A percentile compares a stretch with the other conserved stretches of the same genome.
Conservation (phyloP, 2,329 filamentous ascomycete species). For the Coniochaeta prunicola region DNA sequence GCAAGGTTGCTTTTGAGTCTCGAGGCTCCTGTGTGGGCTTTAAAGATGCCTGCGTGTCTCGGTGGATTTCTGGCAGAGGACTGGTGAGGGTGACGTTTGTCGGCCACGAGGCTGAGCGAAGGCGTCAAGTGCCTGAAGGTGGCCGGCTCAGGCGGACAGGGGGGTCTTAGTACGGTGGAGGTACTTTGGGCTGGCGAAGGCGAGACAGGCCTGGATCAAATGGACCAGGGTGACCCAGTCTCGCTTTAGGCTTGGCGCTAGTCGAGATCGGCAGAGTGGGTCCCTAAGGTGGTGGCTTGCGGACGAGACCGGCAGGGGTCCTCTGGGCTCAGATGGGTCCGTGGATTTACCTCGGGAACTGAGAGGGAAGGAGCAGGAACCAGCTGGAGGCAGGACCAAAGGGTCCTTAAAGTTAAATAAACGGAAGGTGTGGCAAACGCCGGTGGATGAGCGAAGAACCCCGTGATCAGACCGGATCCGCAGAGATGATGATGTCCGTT, state of each 20-base stretch:
- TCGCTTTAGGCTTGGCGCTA: neutral
- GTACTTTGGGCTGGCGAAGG: neutral
- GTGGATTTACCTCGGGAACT: neutral
- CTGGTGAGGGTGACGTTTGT: neutral
- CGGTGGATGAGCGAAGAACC: neutral
- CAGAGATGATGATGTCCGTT: neutral
- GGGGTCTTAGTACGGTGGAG: neutral
- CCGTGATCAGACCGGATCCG: neutral
- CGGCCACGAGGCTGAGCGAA: constrained; percentile 3
- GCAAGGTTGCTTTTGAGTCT: neutral
- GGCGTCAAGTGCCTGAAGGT: constrained; percentile 3
- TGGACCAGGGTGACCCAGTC: neutral
- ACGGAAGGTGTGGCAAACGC: neutral
- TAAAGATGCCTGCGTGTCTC: neutral
- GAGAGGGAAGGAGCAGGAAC: neutral
- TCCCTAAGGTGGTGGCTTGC: neutral
- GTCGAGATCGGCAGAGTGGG: neutral
- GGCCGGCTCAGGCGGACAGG: constrained; percentile 4
- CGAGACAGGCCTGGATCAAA: constrained; percentile 2
- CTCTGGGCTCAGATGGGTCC: neutral
- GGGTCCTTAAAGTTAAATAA: neutral
- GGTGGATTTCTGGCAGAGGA: neutral
- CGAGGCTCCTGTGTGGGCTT: neutral
- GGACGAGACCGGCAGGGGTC: constrained; percentile 1
- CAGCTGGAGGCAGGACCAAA: neutral